Evolutionary conservation across 495 filamentous ascomycete genomes (phyloP).

Genomic region (Glarea lozoyensis): DNA sequence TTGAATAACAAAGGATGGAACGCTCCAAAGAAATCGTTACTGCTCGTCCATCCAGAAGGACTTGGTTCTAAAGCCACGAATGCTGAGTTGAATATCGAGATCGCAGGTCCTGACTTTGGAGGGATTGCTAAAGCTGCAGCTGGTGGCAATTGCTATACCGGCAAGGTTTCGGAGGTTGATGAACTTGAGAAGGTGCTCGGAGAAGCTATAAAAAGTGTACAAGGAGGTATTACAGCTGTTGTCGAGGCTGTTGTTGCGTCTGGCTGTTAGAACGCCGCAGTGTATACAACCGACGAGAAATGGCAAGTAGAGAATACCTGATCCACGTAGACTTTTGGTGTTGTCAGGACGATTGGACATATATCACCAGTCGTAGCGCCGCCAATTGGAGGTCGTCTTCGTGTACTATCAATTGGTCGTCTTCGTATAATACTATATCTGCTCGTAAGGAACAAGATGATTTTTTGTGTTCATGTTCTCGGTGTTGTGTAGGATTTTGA

Average conservation of each 20-base stretch:
- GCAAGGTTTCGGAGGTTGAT: conserved; percentile 49
- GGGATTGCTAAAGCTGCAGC: conserved; percentile 88
- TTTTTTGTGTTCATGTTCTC: no score
- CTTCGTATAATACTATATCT: no score
- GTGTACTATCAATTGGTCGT: no score
- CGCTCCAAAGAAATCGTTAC: conserved; percentile 64
- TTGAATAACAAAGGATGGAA: conserved; percentile 95
- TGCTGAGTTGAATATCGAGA: conserved; percentile 83
- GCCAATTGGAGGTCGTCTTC: no score
- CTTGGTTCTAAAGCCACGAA: conserved; percentile 68
- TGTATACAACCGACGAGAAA: no score
- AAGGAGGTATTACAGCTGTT: conserved; percentile 59
- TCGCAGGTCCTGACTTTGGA: conserved; percentile 77
- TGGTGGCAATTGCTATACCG: conserved; percentile 61
- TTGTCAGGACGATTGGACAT: no score
- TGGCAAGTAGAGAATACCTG: no score
- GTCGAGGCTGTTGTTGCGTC: conserved; percentile 20
- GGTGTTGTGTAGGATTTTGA: no score
- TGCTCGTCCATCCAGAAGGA: conserved; percentile 79
- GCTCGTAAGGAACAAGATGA: no score
- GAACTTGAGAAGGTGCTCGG: conserved; percentile 53
- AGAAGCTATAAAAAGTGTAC: conserved; percentile 59
- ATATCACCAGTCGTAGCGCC: no score
- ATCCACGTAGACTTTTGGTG: no score
- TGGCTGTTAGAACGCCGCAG: conserved; percentile 18